Base-by-base conservation (phyloP, 768 basidiomycete species). In the Suillus clintonianus region DNA sequence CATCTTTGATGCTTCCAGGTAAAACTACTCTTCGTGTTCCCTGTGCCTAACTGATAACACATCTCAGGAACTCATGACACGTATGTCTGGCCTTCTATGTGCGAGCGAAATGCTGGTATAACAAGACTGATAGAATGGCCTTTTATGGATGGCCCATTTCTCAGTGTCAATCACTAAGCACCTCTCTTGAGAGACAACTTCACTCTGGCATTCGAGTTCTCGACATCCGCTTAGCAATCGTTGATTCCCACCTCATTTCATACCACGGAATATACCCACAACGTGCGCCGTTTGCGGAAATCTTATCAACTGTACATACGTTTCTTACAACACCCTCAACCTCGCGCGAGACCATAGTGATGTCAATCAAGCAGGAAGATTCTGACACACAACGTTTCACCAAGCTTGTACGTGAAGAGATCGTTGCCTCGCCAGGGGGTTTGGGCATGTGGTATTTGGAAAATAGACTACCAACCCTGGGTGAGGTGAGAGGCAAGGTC, bases 291-390 rank as follows among this genome's bases (percentile, higher is more conserved):
- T 94, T 96, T 74, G 76, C 82, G 59, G 78, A 81, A 37, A 89
- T 96, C 56, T 81, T 97, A 11, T 62, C 74, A 5, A 81, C 82
- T 19, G 71, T 96, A 10, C 80, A 88, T 67, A 66, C 75, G 4
- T 97, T 92, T 76, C 84, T 96, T 43, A 82, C 82, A 9, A 80
- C 83, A 0, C 81, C 86, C 0, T 67, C 69, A 4, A 85, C 91
- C 1, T 80, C 78, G 10, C 81, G 79, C 34, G 95, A 97, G 74
- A 91, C 91, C 0, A 74, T 97, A 41, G 84, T 97, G 34, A 87
- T 96, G 80, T 95, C 89, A 17, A 84, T 98, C 72, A 96, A 97
- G 75, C 91, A 96, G 71, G 95, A 98, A 73, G 90, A 93, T 67
- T 81, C 82, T 0, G 78, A 85, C 4, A 72, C 79, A 0, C 67